phyloP scores from a whole-genome alignment of 23 red algal genomes.

The Gracilaria vermiculophylla region DNA sequence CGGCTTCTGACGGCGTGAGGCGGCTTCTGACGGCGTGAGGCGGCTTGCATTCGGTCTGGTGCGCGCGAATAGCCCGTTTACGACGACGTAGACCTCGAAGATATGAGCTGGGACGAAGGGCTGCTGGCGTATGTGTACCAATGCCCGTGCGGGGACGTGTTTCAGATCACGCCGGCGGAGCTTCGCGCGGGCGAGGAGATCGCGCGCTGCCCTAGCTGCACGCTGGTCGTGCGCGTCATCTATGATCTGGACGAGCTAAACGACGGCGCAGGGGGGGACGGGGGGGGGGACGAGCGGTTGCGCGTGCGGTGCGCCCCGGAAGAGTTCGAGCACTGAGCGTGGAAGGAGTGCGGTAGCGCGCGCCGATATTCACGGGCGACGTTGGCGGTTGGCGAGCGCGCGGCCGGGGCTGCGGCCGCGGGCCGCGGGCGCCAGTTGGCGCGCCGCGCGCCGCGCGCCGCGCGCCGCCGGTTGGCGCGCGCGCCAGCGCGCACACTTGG shows the following conservation, averaged over 20 bases:
- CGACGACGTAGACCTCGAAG: slow-evolving; percentile 97
- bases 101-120: slow-evolving; percentile 78
- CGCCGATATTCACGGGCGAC: no score
- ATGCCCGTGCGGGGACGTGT: slow-evolving; percentile 96
- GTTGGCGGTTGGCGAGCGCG: no score
- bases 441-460: no score
- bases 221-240: slow-evolving; percentile 83
- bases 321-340: neutral
- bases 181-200: slow-evolving; percentile 85
- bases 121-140: slow-evolving; percentile 72
- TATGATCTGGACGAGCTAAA: slow-evolving; percentile 62
- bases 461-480: no score
- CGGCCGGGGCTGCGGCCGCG: no score
- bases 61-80: slow-evolving; percentile 64
- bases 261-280: no score
- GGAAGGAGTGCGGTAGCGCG: neutral
- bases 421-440: no score
- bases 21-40: no score
- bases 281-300: neutral
- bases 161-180: slow-evolving; percentile 79
- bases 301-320: neutral
- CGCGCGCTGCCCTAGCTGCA: slow-evolving; percentile 87
- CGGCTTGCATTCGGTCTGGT: neutral
- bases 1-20: no score
- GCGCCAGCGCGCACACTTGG: no score